phyloP scores from a whole-genome alignment of 176 grass and related monocot species.

The Lolium multiflorum region DNA sequence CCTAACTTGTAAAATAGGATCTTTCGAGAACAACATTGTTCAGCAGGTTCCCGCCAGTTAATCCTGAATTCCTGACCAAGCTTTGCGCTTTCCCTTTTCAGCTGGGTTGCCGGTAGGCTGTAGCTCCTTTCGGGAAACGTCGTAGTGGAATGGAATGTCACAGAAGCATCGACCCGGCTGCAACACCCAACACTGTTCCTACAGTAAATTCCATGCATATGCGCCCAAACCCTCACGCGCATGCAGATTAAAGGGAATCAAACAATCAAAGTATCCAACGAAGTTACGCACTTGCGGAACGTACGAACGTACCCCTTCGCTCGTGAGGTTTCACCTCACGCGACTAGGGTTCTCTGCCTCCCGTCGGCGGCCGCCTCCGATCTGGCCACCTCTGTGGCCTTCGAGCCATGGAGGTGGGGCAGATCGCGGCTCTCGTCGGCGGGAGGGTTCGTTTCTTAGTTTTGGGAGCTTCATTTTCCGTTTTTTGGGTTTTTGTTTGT shows the following conservation, averaged over 20 bases:
- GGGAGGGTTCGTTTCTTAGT: too few species aligned
- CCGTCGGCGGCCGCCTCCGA: too few species aligned
- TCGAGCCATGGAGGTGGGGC: too few species aligned
- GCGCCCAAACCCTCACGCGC: constrained; percentile 14
- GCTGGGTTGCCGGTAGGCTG: constrained; percentile 5
- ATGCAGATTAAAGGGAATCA: constrained; percentile 3
- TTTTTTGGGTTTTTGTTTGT: too few species aligned
- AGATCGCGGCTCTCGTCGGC: too few species aligned
- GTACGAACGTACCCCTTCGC: too few species aligned
- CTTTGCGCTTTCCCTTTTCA: constrained; percentile 7
- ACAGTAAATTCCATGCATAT: background rate
- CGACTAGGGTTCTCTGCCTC: too few species aligned
- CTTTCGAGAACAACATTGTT: background rate
- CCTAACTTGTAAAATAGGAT: background rate
- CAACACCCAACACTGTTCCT: constrained; percentile 31
- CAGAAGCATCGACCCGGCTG: constrained; percentile 26
- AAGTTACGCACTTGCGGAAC: too few species aligned
- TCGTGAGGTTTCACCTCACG: too few species aligned
- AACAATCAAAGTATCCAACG: background rate
- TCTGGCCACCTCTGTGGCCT: too few species aligned
- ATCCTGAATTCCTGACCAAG: background rate
- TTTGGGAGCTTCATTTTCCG: too few species aligned
- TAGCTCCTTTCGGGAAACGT: constrained; percentile 34
- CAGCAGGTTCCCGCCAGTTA: background rate
- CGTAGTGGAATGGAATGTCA: constrained; percentile 50